Base-by-base conservation (phyloP, 352 stramenopile species). In the Phytophthora europaea region DNA sequence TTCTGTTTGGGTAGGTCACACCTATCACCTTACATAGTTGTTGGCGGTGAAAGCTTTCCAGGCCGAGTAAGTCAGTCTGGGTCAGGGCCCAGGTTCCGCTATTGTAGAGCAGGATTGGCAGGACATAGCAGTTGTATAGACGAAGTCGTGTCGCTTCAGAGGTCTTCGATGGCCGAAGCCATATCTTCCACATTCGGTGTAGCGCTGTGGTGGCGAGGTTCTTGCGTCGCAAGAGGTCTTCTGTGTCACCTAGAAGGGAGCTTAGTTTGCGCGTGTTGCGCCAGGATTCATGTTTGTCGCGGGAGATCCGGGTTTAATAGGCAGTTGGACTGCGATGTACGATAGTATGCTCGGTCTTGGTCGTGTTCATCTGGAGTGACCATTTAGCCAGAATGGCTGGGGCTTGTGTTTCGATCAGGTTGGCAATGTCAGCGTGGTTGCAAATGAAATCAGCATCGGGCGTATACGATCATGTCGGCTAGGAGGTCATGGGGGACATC, bases 81-180 rank as follows among this genome's bases (percentile, higher is more conserved):
- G 65, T 65, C 3, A 71, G 47, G 0, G 55, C 65, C 48, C 45
- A 65, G 3, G 31, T 71, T 2, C 64, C 64, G 55, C 55, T 40
- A 23, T 60, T 48, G 40, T 48, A 48, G 13, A 48, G 40, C 15
- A 48, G 13, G 40, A 48, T 18, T 0, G 65, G 65, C 26, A 72
- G 20, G 0, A 72, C 38, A 28, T 67, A 72, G 36, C 45, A 57
- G 57, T 67, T 72, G 65, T 67, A 72, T 6, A 72, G 57, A 4
- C 48, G 65, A 4, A 72, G 0, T 18, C 65, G 47, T n/a, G 56
- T 72, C 3, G 22, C 40, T 16, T 66, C 36, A 4, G 57, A 52
- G 9, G 40, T 67, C 36, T 57, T 50, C 15, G 13, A 53, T 56
- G 52, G 60, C 5, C 59, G 67, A 40, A 69, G 26, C 51, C 67